These are phyloP conservation scores for Metschnikowia lachancei DNA, from an alignment of 805 yeast genomes.

Conservation along the genomic window DNA sequence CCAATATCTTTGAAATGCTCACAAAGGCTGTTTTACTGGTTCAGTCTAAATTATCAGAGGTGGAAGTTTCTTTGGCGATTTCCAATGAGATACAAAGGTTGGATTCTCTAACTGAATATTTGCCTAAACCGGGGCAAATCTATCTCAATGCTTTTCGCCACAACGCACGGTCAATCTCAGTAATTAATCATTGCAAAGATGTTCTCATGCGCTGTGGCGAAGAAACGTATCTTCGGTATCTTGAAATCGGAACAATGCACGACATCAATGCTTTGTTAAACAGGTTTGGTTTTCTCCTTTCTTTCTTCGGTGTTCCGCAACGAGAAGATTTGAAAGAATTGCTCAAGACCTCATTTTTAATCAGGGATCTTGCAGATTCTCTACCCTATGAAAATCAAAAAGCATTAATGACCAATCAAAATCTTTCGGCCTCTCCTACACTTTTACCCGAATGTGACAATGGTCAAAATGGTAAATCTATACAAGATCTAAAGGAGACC, in stretches of 20 bases:
- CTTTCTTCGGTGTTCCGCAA: conserved; percentile 5
- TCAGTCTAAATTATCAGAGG: conserved; percentile 6
- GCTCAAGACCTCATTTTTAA: conserved; percentile 22
- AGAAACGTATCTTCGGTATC: conserved; percentile 2
- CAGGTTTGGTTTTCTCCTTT: conserved; percentile 11
- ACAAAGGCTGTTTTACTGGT: conserved; percentile 8
- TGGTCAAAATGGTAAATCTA: conserved; percentile 6
- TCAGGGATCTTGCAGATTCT: conserved; percentile 11
- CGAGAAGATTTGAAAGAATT: conserved; percentile 5
- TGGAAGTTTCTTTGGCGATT: not conserved
- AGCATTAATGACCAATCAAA: not conserved
- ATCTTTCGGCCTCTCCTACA: conserved; percentile 13
- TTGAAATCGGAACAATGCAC: conserved; percentile 8
- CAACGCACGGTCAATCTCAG: not conserved
- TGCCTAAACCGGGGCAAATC: not conserved
- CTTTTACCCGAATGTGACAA: conserved; percentile 13
- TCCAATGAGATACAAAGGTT: not conserved
- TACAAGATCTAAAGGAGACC: conserved; percentile 12
- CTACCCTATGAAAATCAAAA: conserved; percentile 13
- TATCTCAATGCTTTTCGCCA: not conserved
- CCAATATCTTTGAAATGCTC: conserved; percentile 1
- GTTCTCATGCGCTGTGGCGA: conserved; percentile 6
- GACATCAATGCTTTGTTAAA: conserved; percentile 12
- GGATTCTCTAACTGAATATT: not conserved
- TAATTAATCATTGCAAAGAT: conserved; percentile 12